Percentiles rank a stretch among this genome's conserved stretches.
phyloP scores from a whole-genome alignment of 495 filamentous ascomycete genomes.

The Glarea lozoyensis region DNA sequence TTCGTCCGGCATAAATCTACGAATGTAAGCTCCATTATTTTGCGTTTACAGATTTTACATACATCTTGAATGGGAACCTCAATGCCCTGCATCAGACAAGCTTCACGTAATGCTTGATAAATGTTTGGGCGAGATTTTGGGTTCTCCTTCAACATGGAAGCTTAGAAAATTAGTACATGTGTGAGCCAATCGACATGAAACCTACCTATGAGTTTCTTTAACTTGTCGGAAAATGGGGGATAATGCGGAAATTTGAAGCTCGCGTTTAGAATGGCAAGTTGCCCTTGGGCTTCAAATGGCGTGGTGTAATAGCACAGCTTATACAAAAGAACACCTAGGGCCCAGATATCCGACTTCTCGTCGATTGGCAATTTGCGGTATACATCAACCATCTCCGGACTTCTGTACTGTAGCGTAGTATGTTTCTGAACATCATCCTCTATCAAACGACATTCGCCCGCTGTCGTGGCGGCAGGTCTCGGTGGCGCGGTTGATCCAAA shows the following conservation, averaged over 20 bases:
- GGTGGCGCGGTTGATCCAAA: slow-evolving; percentile 90
- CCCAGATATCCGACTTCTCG: slow-evolving; percentile 99
- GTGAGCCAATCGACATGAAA: slow-evolving; percentile 3
- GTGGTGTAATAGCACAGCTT: slow-evolving; percentile 99
- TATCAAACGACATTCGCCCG: slow-evolving; percentile 77
- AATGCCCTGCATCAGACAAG: slow-evolving; percentile 78
- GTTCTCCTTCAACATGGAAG: slow-evolving; percentile 82
- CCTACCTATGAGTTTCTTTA: slow-evolving; percentile 89
- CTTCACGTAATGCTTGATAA: slow-evolving; percentile 81
- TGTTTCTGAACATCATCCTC: slow-evolving; percentile 97
- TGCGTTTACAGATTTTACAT: slow-evolving; percentile 25
- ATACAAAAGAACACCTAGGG: slow-evolving; percentile 88
- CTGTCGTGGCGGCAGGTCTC: slow-evolving; percentile 72
- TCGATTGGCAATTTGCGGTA: slow-evolving; percentile 95
- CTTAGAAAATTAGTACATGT: slow-evolving; percentile 41
- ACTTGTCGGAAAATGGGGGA: slow-evolving; percentile 77
- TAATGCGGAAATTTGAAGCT: slow-evolving; percentile 87
- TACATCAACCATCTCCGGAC: slow-evolving; percentile 98
- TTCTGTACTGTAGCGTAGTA: slow-evolving; percentile 93
- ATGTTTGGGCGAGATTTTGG: slow-evolving; percentile 81
- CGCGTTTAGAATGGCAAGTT: slow-evolving; percentile 96
- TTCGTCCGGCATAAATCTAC: slow-evolving; percentile 75
- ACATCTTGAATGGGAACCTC: slow-evolving; percentile 91
- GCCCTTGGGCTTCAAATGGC: slow-evolving; percentile 93
- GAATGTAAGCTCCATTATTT: slow-evolving; percentile 16